Evolutionary conservation across 2,329 filamentous ascomycete genomes (phyloP), one percentile per base, ranked within the genome.

Genomic region (Aspergillus sp.): DNA sequence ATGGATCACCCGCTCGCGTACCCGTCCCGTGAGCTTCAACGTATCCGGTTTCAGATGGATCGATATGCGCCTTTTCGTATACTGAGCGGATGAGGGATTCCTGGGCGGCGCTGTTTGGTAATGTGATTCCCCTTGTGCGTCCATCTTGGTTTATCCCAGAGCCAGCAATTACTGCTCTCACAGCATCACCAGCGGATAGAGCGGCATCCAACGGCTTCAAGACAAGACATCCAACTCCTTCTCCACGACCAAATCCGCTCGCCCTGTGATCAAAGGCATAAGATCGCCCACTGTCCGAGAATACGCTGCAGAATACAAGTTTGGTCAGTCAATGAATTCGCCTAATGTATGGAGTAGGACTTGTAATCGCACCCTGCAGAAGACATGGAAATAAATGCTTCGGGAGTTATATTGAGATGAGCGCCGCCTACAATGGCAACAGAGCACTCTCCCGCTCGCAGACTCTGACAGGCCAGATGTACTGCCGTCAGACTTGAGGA

Each of bases 11-110:
- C 1, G 74, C 73, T 33, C 68, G 68, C 15, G 79, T 82, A 5
- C 78, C 79, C 0, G 79, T 81, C 15, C 78, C 78, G 56, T 82
- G 79, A 74, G 76, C 58, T 80, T 73, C 44, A 61, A 60, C 50
- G 55, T 68, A 51, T 1, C 55, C 58, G 15, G 53, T 59, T 7
- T 60, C 55, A 7, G 55, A 50, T 1, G 53, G 53, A 38, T 69
- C 60, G 2, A 73, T 55, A 0, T 64, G 58, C 19, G 65, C 66
- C 7, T 60, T 58, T 10, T 43, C 43, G 47, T 76, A 75, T 0
- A 65, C 64, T 1, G 60, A 42, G 1, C 58, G 53, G 23, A 73
- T 73, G 9, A 73, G 49, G 3, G 52, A 47, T 7, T 56, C 58
- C 53, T 75, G 72, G 0, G 71, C 67, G 4, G 51, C 45, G 2